phyloP scores from a whole-genome alignment of 2,329 filamentous ascomycete genomes.

The Penicillium sp. region DNA sequence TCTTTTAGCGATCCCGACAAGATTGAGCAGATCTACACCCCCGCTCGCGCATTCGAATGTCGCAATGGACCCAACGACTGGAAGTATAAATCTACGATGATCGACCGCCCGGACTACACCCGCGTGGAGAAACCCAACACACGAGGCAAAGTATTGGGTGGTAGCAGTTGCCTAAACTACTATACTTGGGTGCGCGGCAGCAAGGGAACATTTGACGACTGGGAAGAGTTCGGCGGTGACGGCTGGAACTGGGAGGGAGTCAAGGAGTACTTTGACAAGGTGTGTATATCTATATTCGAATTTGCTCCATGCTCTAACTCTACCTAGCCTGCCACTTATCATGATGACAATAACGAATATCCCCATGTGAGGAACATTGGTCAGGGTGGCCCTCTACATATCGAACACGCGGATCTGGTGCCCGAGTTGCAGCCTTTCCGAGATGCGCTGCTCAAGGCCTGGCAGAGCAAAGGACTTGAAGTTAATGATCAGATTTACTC shows the following conservation, averaged over 20 bases:
- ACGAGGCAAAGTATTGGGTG: constrained; percentile 56
- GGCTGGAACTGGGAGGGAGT: constrained; percentile 54
- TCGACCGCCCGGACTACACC: constrained; percentile 55
- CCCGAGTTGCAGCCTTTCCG: constrained; percentile 50
- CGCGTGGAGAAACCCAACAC: constrained; percentile 61
- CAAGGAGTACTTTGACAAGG: constrained; percentile 40
- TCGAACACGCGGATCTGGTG: constrained; percentile 52
- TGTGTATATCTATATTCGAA: constrained; percentile 40
- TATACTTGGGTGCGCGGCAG: constrained; percentile 59
- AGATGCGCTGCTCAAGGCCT: constrained; percentile 44
- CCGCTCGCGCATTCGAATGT: constrained; percentile 52
- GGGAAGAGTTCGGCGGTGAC: constrained; percentile 42
- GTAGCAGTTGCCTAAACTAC: constrained; percentile 58
- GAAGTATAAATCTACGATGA: constrained; percentile 58
- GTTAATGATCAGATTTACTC: constrained; percentile 25
- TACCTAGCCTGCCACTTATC: constrained; percentile 45
- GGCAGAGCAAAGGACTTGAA: constrained; percentile 51
- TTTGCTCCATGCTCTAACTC: constrained; percentile 11
- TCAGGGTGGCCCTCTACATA: constrained; percentile 48
- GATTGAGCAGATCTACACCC: constrained; percentile 53
- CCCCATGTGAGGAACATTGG: constrained; percentile 48
- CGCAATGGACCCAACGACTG: constrained; percentile 56
- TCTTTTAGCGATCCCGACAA: constrained; percentile 42
- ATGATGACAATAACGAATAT: constrained; percentile 50
- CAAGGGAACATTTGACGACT: constrained; percentile 52